Evolutionary conservation across 495 filamentous ascomycete species (phyloP).

Genomic region (Daldinia grandis): DNA sequence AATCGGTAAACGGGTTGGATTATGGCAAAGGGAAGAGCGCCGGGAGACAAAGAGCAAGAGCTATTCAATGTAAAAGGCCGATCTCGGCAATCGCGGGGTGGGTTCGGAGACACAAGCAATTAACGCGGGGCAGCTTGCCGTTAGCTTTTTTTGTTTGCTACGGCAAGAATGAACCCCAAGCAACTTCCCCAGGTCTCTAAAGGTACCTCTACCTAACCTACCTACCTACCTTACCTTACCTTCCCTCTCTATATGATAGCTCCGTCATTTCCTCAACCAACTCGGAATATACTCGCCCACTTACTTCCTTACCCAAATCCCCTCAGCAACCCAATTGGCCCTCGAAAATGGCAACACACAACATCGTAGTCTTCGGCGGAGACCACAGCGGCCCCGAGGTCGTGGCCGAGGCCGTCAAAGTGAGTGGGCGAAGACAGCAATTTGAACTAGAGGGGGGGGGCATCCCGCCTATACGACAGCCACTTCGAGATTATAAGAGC

Average conservation of each 20-base stretch:
- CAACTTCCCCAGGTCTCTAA: background rate
- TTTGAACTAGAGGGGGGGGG: too few species aligned
- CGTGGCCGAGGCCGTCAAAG: conserved; percentile 82
- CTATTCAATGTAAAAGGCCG: conserved; percentile 9
- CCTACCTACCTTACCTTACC: too few species aligned
- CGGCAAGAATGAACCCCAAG: background rate
- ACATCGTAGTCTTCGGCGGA: conserved; percentile 78
- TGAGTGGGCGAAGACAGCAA: too few species aligned
- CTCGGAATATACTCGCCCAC: background rate
- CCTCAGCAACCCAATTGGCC: conserved; percentile 2
- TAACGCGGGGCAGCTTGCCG: conserved; percentile 36
- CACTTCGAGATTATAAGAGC: background rate
- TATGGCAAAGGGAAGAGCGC: background rate
- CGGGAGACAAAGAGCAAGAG: conserved; percentile 1
- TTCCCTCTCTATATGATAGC: background rate
- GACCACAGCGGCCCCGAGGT: conserved; percentile 97
- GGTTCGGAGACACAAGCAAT: conserved; percentile 25
- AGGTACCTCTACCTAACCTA: too few species aligned
- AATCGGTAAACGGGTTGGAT: background rate
- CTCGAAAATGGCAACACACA: conserved; percentile 59
- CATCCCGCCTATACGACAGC: background rate
- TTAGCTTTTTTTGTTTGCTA: conserved; percentile 23
- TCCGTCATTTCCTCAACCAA: background rate
- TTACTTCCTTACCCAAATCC: background rate
- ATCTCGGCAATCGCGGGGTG: conserved; percentile 40